Conservation (phyloP, 495 filamentous ascomycete genomes). For the Geoglossum glabrum region DNA sequence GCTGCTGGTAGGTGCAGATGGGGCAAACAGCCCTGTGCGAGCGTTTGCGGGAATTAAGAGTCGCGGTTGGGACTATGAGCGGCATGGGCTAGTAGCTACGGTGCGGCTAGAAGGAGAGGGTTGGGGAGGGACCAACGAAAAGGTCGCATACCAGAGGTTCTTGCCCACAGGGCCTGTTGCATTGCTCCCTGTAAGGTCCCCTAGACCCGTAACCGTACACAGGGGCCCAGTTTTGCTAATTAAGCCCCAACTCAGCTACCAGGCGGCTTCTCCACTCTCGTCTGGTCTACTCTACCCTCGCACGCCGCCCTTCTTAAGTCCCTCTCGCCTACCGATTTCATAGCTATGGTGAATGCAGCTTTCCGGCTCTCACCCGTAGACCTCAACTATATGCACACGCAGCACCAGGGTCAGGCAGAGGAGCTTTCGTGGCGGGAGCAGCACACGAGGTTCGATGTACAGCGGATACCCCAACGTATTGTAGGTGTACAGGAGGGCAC, state of each 20-base stretch:
- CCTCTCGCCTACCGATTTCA: conserved; percentile 47
- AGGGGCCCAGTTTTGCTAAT: not conserved
- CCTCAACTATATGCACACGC: conserved; percentile 48
- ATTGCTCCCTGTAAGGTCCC: conserved; percentile 39
- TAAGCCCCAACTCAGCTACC: conserved; percentile 29
- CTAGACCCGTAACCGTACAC: not conserved
- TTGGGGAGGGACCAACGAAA: conserved; percentile 31
- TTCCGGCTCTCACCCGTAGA: conserved; percentile 69
- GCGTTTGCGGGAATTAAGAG: conserved; percentile 70
- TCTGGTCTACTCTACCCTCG: conserved; percentile 76
- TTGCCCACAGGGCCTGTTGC: conserved; percentile 81
- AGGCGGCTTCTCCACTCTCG: conserved; percentile 58
- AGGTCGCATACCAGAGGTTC: conserved; percentile 87
- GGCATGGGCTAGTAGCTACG: conserved; percentile 81
- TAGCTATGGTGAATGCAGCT: conserved; percentile 79
- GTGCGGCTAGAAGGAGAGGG: conserved; percentile 39
- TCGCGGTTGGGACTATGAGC: conserved; percentile 80
- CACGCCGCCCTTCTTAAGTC: conserved; percentile 65
- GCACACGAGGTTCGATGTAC: conserved; percentile 29
- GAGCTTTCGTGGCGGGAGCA: conserved; percentile 68
- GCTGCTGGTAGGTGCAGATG: conserved; percentile 82
- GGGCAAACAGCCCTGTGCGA: conserved; percentile 83
- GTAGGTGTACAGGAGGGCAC: conserved; percentile 53
- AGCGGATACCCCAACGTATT: conserved; percentile 33
- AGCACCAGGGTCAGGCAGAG: conserved; percentile 35